Percentiles rank a stretch among this genome's conserved stretches.
phyloP scores from a whole-genome alignment of 2,329 filamentous ascomycete species.

The Rhexocercosporidium sp. region DNA sequence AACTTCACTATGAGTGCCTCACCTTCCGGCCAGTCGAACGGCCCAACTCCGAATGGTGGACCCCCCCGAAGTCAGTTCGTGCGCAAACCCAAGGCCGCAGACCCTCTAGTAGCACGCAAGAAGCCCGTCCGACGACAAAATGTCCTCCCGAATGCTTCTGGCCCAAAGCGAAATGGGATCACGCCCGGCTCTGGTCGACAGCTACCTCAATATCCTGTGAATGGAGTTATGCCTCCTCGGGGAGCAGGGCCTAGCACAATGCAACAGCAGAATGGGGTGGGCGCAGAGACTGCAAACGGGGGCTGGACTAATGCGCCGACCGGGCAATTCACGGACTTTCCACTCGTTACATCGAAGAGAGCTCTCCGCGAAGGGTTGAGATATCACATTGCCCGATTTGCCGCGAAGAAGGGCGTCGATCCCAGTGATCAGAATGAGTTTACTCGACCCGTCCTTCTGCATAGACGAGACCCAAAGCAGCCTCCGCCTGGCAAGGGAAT shows the following conservation, averaged over 20 bases:
- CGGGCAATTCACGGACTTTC: slow-evolving; percentile 57
- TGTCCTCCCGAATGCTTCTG: slow-evolving; percentile 30
- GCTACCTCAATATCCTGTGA: slow-evolving; percentile 26
- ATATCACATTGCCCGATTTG: slow-evolving; percentile 85
- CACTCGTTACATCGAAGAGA: slow-evolving; percentile 83
- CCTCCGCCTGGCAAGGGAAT: slow-evolving; percentile 66
- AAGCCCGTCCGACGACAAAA: slow-evolving; percentile 50
- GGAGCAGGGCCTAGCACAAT: slow-evolving; percentile 7
- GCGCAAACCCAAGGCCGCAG: slow-evolving; percentile 56
- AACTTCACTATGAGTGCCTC: slow-evolving; percentile 47
- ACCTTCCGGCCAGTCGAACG: slow-evolving; percentile 51
- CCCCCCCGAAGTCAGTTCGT: slow-evolving; percentile 46
- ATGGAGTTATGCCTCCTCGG: slow-evolving; percentile 24
- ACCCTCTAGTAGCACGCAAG: slow-evolving; percentile 70
- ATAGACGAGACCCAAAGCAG: slow-evolving; percentile 83
- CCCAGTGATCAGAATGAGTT: slow-evolving; percentile 76
- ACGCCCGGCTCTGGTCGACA: slow-evolving; percentile 20
- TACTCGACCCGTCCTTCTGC: slow-evolving; percentile 83
- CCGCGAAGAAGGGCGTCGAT: slow-evolving; percentile 67
- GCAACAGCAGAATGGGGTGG: slow-evolving; percentile 40
- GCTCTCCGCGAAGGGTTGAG: slow-evolving; percentile 79
- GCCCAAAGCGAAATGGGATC: slow-evolving; percentile 32
- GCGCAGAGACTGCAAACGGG: slow-evolving; percentile 53
- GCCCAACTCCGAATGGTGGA: slow-evolving; percentile 54
- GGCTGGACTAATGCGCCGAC: slow-evolving; percentile 63